A percentile compares a stretch with the other conserved stretches of the same genome.
phyloP scores from a whole-genome alignment of 768 basidiomycete genomes.

The Termitomyces sp. region DNA sequence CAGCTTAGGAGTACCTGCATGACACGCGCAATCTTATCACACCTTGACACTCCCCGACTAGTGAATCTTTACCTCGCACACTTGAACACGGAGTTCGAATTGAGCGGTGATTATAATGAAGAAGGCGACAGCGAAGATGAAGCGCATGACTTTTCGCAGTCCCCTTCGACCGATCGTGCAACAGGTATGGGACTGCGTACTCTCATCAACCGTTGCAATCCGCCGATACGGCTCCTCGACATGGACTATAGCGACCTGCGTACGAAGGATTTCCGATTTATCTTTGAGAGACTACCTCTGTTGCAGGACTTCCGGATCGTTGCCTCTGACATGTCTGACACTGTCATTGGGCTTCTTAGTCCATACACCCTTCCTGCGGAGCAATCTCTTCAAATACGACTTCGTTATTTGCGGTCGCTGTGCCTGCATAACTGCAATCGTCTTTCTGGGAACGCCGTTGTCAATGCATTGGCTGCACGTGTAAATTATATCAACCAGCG shows the following conservation, averaged over 20 bases:
- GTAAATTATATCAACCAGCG: slow-evolving; percentile 31
- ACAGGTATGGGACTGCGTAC: slow-evolving; percentile 77
- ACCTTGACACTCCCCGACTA: slow-evolving; percentile 56
- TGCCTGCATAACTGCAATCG: slow-evolving; percentile 59
- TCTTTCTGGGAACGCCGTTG: slow-evolving; percentile 52
- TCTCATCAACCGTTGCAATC: slow-evolving; percentile 54
- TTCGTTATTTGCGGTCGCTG: slow-evolving; percentile 50
- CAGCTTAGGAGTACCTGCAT: slow-evolving; percentile 55
- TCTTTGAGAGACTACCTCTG: slow-evolving; percentile 49
- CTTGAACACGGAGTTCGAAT: slow-evolving; percentile 57
- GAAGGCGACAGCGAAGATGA: slow-evolving; percentile 74
- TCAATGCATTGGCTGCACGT: slow-evolving; percentile 46
- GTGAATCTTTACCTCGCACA: slow-evolving; percentile 57
- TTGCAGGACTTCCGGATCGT: slow-evolving; percentile 68
- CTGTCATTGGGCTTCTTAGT: slow-evolving; percentile 54
- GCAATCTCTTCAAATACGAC: slow-evolving; percentile 30
- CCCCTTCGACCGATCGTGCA: slow-evolving; percentile 69
- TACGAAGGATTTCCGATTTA: slow-evolving; percentile 72
- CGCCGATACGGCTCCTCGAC: slow-evolving; percentile 59
- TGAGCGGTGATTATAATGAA: slow-evolving; percentile 36
- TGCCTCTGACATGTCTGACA: slow-evolving; percentile 79
- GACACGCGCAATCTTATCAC: slow-evolving; percentile 60
- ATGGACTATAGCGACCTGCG: slow-evolving; percentile 85
- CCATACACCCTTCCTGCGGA: slow-evolving; percentile 26
- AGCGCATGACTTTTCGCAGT: slow-evolving; percentile 67